Evolutionary conservation across 352 stramenopile genomes (phyloP), one percentile per base, ranked within the genome.

Genomic region (Ochromonadaceae sp.): DNA sequence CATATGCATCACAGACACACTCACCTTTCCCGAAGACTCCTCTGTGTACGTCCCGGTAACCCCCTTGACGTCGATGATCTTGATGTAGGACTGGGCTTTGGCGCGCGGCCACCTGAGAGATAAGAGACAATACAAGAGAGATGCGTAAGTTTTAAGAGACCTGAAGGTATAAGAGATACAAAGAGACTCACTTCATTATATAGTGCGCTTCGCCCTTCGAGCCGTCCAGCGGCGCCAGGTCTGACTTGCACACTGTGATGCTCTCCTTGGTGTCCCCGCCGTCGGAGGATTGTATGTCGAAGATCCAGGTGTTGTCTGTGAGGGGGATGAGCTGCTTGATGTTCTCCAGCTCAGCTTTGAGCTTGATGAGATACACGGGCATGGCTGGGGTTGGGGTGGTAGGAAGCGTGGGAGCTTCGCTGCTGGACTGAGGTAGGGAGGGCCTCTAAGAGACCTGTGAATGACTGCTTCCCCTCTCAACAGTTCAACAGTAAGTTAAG

Each of bases 311-410:
- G 41, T 63, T 63, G 15, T 28, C 28, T 31, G 26, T 15, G 17
- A 55, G 2, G 38, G 55, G 55, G 31, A 31, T 63, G 2, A 63
- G 15, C 22, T 2, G 2, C 5, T 28, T 30, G 5, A 63, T 36
- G 25, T 63, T 63, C 5, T 63, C 55, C 7, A 63, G 28, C 36
- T 63, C 38, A 36, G 55, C 55, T 41, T 63, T 63, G 26, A 63
- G 20, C 25, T 63, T 63, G 2, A 63, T 22, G 30, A 32, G 10
- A 22, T 42, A 50, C 38, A 31, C 12, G n/a, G 55, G 49, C 59
- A 67, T 56, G n/a, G n/a, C n/a, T n/a, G n/a, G n/a, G n/a, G n/a
- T n/a, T n/a, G n/a, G n/a, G n/a, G n/a, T n/a, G n/a, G n/a, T n/a
- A n/a, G n/a, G n/a, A n/a, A n/a, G n/a, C n/a, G n/a, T n/a, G n/a